A percentile compares a stretch with the other conserved stretches of the same genome.
These are phyloP conservation scores for Whalleya microplaca DNA, from an alignment of 2,329 filamentous ascomycete species.

Conservation along the genomic window DNA sequence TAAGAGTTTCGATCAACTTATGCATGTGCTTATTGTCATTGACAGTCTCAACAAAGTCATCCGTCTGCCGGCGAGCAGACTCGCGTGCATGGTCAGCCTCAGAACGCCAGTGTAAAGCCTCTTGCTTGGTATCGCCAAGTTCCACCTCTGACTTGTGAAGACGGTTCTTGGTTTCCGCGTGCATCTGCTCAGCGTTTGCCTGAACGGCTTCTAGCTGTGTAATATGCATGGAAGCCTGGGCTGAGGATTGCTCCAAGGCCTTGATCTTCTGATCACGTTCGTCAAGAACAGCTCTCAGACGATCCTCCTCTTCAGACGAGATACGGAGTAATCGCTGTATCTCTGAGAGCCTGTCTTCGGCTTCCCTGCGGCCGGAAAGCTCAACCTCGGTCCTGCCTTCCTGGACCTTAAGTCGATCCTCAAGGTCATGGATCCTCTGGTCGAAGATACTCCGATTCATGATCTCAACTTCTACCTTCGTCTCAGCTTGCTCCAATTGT, in stretches of 20 bases:
- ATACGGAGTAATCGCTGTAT: constrained; percentile 70
- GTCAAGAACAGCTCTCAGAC: constrained; percentile 68
- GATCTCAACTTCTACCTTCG: constrained; percentile 62
- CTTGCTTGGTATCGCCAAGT: constrained; percentile 58
- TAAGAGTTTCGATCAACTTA: constrained; percentile 72
- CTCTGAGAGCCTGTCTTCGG: constrained; percentile 74
- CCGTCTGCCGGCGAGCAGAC: constrained; percentile 50
- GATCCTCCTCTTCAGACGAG: constrained; percentile 72
- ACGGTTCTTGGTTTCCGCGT: constrained; percentile 59
- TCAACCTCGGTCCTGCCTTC: constrained; percentile 69
- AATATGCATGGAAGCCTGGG: constrained; percentile 63
- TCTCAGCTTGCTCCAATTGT: constrained; percentile 60
- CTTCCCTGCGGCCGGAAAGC: constrained; percentile 63
- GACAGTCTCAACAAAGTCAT: constrained; percentile 51
- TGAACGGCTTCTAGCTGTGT: constrained; percentile 72
- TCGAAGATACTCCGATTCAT: constrained; percentile 63
- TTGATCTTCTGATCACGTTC: constrained; percentile 72
- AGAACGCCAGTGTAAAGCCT: constrained; percentile 62
- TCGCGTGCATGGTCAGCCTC: constrained; percentile 65
- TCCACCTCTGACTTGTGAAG: constrained; percentile 58
- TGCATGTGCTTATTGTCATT: constrained; percentile 74
- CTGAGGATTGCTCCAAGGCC: constrained; percentile 57
- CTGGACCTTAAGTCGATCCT: constrained; percentile 67
- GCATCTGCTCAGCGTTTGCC: constrained; percentile 55
- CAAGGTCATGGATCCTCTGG: constrained; percentile 68